Percentiles rank a stretch among this genome's conserved stretches.
Conservation (phyloP, 1,284 basidiomycete genomes). For the Meira nashicola region DNA sequence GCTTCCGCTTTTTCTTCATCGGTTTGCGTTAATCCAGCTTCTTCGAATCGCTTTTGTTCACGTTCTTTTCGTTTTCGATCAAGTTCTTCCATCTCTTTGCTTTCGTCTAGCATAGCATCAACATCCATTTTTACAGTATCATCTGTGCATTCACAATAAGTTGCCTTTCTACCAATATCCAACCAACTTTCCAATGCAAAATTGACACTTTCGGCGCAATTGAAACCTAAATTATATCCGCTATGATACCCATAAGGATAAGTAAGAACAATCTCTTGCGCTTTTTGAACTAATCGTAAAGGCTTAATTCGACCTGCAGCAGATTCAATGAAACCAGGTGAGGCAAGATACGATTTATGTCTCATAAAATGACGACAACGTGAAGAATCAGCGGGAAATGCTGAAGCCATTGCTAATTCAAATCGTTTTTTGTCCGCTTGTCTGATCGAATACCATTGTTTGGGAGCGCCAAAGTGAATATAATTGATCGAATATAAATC, state of each 20-base stretch:
- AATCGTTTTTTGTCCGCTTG: conserved; percentile 65
- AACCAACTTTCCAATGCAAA: conserved; percentile 95
- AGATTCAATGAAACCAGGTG: conserved; percentile 74
- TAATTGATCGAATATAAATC: conserved; percentile 98
- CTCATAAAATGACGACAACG: conserved; percentile 88
- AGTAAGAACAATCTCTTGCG: conserved; percentile 91
- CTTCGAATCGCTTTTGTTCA: conserved; percentile 59
- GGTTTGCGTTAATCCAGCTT: conserved; percentile 19
- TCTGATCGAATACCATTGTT: conserved; percentile 90
- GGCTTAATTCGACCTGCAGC: conserved; percentile 61
- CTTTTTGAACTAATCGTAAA: conserved; percentile 66
- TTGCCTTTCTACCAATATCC: conserved; percentile 64
- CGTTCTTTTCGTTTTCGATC: conserved; percentile 28
- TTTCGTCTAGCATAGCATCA: conserved; percentile 42
- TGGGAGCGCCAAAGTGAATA: conserved; percentile 96
- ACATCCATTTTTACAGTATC: conserved; percentile 51
- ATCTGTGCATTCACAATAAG: conserved; percentile 47
- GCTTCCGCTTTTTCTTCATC: conserved; percentile 22
- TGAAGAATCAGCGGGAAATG: conserved; percentile 55
- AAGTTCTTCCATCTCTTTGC: conserved; percentile 37
- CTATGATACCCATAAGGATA: conserved; percentile 89
- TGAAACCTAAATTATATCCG: conserved; percentile 94
- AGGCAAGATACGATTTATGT: conserved; percentile 93
- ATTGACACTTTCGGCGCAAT: conserved; percentile 96
- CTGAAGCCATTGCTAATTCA: conserved; percentile 48